phyloP scores from a whole-genome alignment of 2,329 filamentous ascomycete genomes.

The Aspergillus intermedius region DNA sequence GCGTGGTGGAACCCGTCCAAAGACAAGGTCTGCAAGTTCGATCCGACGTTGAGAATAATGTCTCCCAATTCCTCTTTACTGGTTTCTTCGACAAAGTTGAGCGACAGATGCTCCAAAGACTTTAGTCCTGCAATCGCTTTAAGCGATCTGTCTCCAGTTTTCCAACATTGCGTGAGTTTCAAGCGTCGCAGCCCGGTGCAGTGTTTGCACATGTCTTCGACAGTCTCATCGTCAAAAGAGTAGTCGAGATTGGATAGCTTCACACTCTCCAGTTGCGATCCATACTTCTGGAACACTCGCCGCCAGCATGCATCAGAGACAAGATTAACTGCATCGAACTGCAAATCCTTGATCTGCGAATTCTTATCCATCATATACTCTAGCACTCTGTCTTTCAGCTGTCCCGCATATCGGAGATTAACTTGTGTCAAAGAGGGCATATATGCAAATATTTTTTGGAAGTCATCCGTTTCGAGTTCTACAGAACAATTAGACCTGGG shows the following conservation, averaged over 20 bases:
- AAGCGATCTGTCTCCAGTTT: constrained; percentile 61
- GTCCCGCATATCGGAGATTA: constrained; percentile 76
- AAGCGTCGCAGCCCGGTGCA: constrained; percentile 67
- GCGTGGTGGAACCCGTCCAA: constrained; percentile 61
- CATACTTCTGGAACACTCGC: constrained; percentile 60
- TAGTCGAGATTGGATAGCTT: constrained; percentile 80
- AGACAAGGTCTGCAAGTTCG: constrained; percentile 67
- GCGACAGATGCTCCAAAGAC: constrained; percentile 65
- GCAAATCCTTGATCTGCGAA: constrained; percentile 62
- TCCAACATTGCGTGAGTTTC: constrained; percentile 76
- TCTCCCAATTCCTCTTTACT: constrained; percentile 53
- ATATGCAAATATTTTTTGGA: constrained; percentile 70
- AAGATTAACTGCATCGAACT: constrained; percentile 78
- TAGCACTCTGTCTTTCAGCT: constrained; percentile 80
- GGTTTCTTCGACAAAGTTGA: constrained; percentile 57
- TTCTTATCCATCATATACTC: constrained; percentile 72
- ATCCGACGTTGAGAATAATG: constrained; percentile 58
- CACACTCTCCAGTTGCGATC: constrained; percentile 58
- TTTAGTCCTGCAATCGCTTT: constrained; percentile 56
- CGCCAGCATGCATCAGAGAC: constrained; percentile 71
- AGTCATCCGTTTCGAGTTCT: constrained; percentile 68
- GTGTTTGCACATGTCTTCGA: constrained; percentile 54
- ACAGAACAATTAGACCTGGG: constrained; percentile 28
- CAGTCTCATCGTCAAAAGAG: constrained; percentile 66
- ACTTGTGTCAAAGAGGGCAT: constrained; percentile 64